phyloP scores from a whole-genome alignment of 352 stramenopile genomes.

The Pythium guiyangense region DNA sequence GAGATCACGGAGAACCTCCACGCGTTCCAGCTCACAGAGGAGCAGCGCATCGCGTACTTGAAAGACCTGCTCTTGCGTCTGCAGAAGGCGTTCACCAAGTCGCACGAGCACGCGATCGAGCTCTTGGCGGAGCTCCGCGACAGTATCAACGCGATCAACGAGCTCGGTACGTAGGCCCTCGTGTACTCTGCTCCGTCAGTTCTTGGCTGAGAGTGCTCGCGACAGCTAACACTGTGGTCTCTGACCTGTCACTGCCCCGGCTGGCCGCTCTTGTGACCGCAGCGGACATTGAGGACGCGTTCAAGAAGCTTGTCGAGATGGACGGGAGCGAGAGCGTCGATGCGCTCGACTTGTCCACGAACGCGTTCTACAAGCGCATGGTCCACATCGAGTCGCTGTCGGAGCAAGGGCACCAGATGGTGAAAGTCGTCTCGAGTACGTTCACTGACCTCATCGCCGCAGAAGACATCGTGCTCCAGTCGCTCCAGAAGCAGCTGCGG shows the following conservation, averaged over 20 bases:
- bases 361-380: conserved; percentile 64
- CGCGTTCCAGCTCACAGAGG: conserved; percentile 80
- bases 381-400: conserved; percentile 64
- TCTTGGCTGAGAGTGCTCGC: background rate
- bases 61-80: conserved; percentile 69
- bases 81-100: conserved; percentile 47
- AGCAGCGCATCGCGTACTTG: conserved; percentile 77
- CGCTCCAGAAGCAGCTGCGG: conserved; percentile 50
- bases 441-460: conserved; percentile 53
- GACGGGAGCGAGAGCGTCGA: conserved; percentile 33
- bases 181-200: background rate
- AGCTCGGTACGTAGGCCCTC: conserved; percentile 45
- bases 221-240: background rate
- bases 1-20: conserved; percentile 76
- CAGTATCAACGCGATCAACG: conserved; percentile 45
- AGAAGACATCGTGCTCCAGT: conserved; percentile 48
- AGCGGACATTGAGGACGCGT: conserved; percentile 76
- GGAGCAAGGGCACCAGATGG: conserved; percentile 55
- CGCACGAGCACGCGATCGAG: conserved; percentile 36
- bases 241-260: background rate
- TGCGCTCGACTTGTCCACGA: conserved; percentile 43
- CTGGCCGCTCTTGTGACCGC: background rate
- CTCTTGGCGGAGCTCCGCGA: conserved; percentile 50
- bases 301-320: conserved; percentile 51
- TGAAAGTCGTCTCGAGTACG: conserved; percentile 42